Base-by-base conservation (phyloP, 179 eudicot genomes). In the Heliamphora pulchella region DNA sequence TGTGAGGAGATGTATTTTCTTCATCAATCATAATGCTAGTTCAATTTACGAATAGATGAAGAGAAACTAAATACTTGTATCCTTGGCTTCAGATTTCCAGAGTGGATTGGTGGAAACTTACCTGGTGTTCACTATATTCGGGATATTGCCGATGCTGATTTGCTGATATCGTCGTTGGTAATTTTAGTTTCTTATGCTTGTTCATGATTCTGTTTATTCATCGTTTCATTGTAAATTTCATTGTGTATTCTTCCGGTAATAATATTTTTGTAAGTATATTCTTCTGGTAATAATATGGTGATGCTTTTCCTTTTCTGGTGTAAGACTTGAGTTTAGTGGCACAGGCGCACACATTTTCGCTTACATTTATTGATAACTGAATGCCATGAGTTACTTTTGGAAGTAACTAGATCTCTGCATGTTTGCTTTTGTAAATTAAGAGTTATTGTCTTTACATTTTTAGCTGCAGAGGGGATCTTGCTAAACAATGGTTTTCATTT, bases 71-170 rank as follows among this genome's bases (percentile, higher is more conserved):
- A 55, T 54, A 3, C 18, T 67, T 43, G 51, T 78, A 14, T 65
- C 46, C 31, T 69, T 78, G 77, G 75, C 84, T 80, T 85, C 90
- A 96, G 99, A 79, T 89, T 96, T 83, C 98, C 98, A 13, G 98
- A 96, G 81, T 89, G 87, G 82, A 92, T 96, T 77, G 99, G 99
- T 13, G 99, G 99, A 80, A 92, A 84, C 84, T 88, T 96, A 76
- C 88, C 91, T 43, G 99, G 99, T 68, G 98, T 96, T 86, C 99
- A 96, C 86, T 96, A 92, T 84, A 88, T 96, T 62, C 91, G 99
- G 76, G 99, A 96, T 81, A 93, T 96, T 84, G 98, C 94, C 39
- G 99, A 96, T 89, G 97, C 98, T 62, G 88, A 96, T 87, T 88
- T 88, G 0, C 89, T 96, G 76, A 85, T 96, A 80, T 88, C 93